Conservation (phyloP, 305 asterid genomes). For the Stenogyne calaminthoides region DNA sequence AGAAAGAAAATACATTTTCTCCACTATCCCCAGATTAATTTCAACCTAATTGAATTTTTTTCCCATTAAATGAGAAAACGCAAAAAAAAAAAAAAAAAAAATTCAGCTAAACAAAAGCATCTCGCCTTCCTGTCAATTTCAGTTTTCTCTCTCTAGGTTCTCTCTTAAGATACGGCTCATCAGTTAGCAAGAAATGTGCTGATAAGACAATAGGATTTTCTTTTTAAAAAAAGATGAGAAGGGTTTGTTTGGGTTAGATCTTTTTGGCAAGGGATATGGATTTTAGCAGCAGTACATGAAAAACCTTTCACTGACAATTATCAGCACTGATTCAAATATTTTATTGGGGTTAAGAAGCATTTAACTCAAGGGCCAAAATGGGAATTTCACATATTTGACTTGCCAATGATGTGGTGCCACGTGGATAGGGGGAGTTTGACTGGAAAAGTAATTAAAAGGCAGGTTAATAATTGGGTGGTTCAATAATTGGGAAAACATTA, state of each 20-base stretch:
- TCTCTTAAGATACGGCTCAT: slow-evolving; percentile 23
- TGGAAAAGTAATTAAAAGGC: slow-evolving; percentile 31
- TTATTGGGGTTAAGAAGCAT: slow-evolving; percentile 3
- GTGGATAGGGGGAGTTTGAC: slow-evolving; percentile 37
- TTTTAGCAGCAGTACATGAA: slow-evolving; percentile 14
- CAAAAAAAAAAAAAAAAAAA: not conserved
- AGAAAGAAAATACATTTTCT: slow-evolving; percentile 36
- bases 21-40: slow-evolving; percentile 40
- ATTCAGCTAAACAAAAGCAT: slow-evolving; percentile 18
- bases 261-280: slow-evolving; percentile 24
- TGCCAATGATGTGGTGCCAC: slow-evolving; percentile 40
- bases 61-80: slow-evolving; percentile 31
- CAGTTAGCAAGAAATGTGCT: slow-evolving; percentile 29
- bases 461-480: slow-evolving; percentile 41
- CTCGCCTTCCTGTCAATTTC: slow-evolving; percentile 35
- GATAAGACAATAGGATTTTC: slow-evolving; percentile 27
- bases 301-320: slow-evolving; percentile 40
- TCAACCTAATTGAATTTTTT: slow-evolving; percentile 30
- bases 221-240: slow-evolving; percentile 8
- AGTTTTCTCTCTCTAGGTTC: slow-evolving; percentile 29
- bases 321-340: slow-evolving; percentile 29
- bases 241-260: slow-evolving; percentile 52
- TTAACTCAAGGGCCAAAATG: slow-evolving; percentile 22
- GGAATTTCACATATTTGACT: slow-evolving; percentile 38
- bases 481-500: slow-evolving; percentile 30